A percentile compares a stretch with the other conserved stretches of the same genome.
phyloP scores from a whole-genome alignment of 2,329 filamentous ascomycete genomes.

The Colletotrichum eleusines region DNA sequence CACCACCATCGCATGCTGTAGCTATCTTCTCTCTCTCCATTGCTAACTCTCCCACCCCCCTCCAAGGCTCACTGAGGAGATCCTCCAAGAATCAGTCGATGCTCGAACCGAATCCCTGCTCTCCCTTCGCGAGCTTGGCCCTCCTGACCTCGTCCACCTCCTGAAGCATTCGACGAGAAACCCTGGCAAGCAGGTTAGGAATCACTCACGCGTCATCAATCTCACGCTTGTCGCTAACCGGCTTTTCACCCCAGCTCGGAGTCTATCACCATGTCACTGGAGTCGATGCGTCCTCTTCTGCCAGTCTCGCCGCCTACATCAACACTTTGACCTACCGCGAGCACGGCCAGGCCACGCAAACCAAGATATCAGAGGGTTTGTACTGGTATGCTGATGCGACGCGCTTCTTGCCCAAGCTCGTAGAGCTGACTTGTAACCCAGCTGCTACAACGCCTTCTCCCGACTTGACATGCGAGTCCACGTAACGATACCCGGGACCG shows the following conservation, averaged over 20 bases:
- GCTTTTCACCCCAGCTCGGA: slow-evolving; percentile 70
- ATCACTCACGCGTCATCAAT: neutral
- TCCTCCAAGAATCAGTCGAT: slow-evolving; percentile 91
- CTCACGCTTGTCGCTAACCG: slow-evolving; percentile 39
- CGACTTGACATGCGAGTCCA: slow-evolving; percentile 98
- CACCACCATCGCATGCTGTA: slow-evolving; percentile 13
- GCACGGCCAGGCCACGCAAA: slow-evolving; percentile 74
- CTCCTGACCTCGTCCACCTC: slow-evolving; percentile 94
- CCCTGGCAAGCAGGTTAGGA: slow-evolving; percentile 66
- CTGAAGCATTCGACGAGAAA: slow-evolving; percentile 78
- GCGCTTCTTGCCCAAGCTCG: slow-evolving; percentile 50
- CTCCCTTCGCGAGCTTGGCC: slow-evolving; percentile 90
- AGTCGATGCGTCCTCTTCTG: slow-evolving; percentile 96
- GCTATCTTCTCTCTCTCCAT: slow-evolving; percentile 33
- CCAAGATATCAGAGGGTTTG: slow-evolving; percentile 92
- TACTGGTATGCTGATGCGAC: slow-evolving; percentile 75
- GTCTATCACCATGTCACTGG: slow-evolving; percentile 99
- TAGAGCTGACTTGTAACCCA: slow-evolving; percentile 45
- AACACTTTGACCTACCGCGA: slow-evolving; percentile 96
- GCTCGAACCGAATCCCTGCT: slow-evolving; percentile 90
- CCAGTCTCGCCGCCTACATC: slow-evolving; percentile 96
- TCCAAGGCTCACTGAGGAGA: slow-evolving; percentile 91
- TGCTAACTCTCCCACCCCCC: slow-evolving; percentile 41
- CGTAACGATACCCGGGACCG: slow-evolving; percentile 94
- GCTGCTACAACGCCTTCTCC: slow-evolving; percentile 99